Evolutionary conservation across 1,284 basidiomycete genomes (phyloP), one percentile per base, ranked within the genome.

Genomic region (Leccinum colubrinum): DNA sequence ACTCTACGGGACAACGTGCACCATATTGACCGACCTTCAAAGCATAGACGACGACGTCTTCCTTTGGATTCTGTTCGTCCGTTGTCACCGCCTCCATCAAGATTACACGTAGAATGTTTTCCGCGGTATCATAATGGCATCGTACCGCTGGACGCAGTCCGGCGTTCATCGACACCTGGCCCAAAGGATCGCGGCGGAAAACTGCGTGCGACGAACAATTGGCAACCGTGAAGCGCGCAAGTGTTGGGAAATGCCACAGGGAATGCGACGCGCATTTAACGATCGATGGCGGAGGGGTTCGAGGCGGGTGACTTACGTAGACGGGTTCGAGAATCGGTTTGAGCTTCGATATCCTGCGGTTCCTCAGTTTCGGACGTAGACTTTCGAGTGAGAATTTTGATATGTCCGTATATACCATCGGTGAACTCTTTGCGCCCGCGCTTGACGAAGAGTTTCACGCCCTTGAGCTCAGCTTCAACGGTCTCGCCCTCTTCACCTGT

Each of bases 401-500:
- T 67, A 65, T 85, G 81, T 0, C 86, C 87, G n/a, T 80, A 70
- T 68, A 88, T 83, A 4, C 84, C 86, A 56, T 82, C 81, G 27
- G 80, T 79, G 67, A 87, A 89, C 17, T 83, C 80, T 62, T 79
- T 82, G 48, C 76, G 73, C 37, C 86, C 87, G 9, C 86, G 83
- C 69, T 87, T 88, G 58, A 83, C 70, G 65, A 81, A 87, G 25
- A 88, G 77, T 67, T 83, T 86, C 25, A 81, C 81, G 39, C 83
- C 82, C 64, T 83, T 86, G 61, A 86, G 74, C 64, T 87, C 86
- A 56, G 80, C 68, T 62, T 76, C 70, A 4, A 83, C 76, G 4
- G 79, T 76, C 72, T 89, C 87, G 51, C 83, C 78, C 68, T 89
- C 87, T 68, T 89, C 87, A 9, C 87, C 87, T 3, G 86, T 88